phyloP scores from a whole-genome alignment of 1,139 yeast species.

The Diutina sp. region DNA sequence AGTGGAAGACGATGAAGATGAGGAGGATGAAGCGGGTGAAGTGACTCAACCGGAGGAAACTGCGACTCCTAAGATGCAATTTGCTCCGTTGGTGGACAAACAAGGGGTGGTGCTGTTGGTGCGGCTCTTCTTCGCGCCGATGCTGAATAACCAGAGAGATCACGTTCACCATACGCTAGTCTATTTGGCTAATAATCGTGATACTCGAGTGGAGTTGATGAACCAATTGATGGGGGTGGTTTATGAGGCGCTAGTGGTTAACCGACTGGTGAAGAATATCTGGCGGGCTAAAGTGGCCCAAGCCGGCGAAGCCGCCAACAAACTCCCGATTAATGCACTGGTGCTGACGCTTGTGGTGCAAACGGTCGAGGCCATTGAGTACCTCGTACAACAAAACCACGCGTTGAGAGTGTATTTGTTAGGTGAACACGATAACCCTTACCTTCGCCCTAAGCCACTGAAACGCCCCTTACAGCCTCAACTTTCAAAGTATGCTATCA shows the following conservation, averaged over 20 bases:
- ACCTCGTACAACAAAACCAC: slow-evolving; percentile 54
- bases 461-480: slow-evolving; percentile 11
- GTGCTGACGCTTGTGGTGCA: slow-evolving; percentile 67
- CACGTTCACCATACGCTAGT: slow-evolving; percentile 54
- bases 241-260: slow-evolving; percentile 60
- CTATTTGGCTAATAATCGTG: slow-evolving; percentile 63
- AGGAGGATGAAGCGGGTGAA: slow-evolving; percentile 5
- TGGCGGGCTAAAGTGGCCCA: slow-evolving; percentile 22
- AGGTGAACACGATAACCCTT: slow-evolving; percentile 64
- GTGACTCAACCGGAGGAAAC: neutral
- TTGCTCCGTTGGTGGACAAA: slow-evolving; percentile 60
- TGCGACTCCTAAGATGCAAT: slow-evolving; percentile 15
- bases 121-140: slow-evolving; percentile 64
- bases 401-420: slow-evolving; percentile 67
- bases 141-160: slow-evolving; percentile 52
- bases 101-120: slow-evolving; percentile 66
- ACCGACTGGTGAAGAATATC: slow-evolving; percentile 50
- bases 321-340: slow-evolving; percentile 48
- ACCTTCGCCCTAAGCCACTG: slow-evolving; percentile 31
- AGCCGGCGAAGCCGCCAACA: slow-evolving; percentile 6
- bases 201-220: slow-evolving; percentile 67
- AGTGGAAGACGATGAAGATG: slow-evolving; percentile 11
- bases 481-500: slow-evolving; percentile 53
- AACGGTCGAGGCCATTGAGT: slow-evolving; percentile 63
- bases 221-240: slow-evolving; percentile 55